Evolutionary conservation across 2,329 filamentous ascomycete genomes (phyloP).

Genomic region (Hypoxylon sp.): DNA sequence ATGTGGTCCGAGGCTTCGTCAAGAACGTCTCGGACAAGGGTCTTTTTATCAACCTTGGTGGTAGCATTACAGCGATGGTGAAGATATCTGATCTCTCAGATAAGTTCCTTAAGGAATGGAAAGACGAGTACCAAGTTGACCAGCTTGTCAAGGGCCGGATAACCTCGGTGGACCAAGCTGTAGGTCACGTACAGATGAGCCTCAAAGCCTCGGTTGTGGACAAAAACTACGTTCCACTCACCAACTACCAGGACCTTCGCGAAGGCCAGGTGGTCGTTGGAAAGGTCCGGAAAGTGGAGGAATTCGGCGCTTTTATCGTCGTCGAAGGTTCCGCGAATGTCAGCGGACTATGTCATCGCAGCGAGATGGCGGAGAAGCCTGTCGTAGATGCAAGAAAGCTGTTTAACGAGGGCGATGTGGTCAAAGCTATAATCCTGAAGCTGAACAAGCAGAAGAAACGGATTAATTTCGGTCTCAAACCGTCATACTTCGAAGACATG

Average conservation of each 20-base stretch:
- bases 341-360: conserved; percentile 91
- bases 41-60: conserved; percentile 84
- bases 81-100: conserved; percentile 91
- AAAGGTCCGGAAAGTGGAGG: conserved; percentile 90
- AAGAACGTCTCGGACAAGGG: conserved; percentile 90
- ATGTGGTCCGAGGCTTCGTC: conserved; percentile 88
- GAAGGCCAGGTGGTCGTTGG: conserved; percentile 85
- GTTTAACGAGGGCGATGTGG: conserved; percentile 88
- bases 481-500: conserved; percentile 79
- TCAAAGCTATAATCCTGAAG: conserved; percentile 88
- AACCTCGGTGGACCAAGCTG: conserved; percentile 71
- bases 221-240: conserved; percentile 75
- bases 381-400: conserved; percentile 88
- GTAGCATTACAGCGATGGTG: conserved; percentile 81
- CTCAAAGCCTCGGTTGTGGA: conserved; percentile 87
- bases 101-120: conserved; percentile 93
- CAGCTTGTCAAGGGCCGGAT: conserved; percentile 91
- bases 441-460: conserved; percentile 77
- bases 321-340: conserved; percentile 87
- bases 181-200: conserved; percentile 81
- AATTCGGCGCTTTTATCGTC: conserved; percentile 94
- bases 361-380: conserved; percentile 85
- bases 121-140: conserved; percentile 83
- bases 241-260: conserved; percentile 80
- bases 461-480: conserved; percentile 91